Percentiles rank a stretch among this genome's conserved stretches.
Evolutionary conservation across 495 filamentous ascomycete species (phyloP).

Genomic region (Bathelium albidoporum): DNA sequence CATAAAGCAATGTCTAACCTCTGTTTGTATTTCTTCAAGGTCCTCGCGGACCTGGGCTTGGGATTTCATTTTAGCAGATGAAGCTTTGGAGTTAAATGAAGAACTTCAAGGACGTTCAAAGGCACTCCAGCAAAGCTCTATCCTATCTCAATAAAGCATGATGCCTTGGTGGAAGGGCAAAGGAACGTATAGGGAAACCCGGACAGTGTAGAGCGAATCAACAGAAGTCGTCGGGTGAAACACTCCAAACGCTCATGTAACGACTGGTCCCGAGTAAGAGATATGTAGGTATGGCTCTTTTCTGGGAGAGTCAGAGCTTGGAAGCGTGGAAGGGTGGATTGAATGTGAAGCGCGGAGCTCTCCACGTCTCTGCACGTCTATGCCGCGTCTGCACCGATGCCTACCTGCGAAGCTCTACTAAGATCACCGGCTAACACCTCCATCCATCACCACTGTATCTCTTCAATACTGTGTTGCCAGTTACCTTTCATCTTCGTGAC

Average conservation of each 20-base stretch:
- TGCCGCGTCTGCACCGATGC: background rate
- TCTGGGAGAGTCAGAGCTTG: background rate
- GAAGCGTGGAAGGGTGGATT: background rate
- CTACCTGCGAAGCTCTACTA: background rate
- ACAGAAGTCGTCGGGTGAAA: background rate
- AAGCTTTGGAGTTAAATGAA: constrained; percentile 30
- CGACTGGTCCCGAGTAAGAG: background rate
- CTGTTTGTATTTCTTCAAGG: constrained; percentile 50
- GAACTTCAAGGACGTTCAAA: constrained; percentile 15
- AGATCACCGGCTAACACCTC: no score
- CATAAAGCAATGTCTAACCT: constrained; percentile 32
- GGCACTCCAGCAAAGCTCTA: background rate
- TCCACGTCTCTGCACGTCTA: no score
- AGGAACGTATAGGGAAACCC: background rate
- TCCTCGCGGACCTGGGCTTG: constrained; percentile 43
- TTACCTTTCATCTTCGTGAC: background rate
- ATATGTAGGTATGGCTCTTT: no score
- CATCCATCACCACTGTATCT: background rate
- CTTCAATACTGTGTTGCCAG: background rate
- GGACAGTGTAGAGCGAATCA: background rate
- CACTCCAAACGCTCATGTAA: background rate
- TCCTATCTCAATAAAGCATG: background rate
- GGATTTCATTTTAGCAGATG: constrained; percentile 12
- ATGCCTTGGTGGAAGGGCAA: background rate
- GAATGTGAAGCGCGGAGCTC: background rate